Percentiles rank a stretch among this genome's conserved stretches.
These are phyloP conservation scores for Ogataea methanolica DNA, from an alignment of 805 yeast species.

Conservation along the genomic window DNA sequence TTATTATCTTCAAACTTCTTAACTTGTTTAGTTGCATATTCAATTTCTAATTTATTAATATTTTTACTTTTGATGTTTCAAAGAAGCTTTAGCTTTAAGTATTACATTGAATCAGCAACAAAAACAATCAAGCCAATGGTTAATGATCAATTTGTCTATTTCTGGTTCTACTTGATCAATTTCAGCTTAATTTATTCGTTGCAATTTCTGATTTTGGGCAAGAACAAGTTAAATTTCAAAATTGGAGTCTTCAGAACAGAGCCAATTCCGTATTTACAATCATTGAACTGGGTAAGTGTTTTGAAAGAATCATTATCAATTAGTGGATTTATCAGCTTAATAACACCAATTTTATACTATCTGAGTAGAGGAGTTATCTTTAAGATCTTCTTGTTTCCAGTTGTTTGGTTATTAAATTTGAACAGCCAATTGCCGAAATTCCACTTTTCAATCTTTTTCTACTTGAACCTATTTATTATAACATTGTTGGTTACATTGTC, in stretches of 20 bases:
- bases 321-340: slow-evolving; percentile 24
- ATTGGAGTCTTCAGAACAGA: slow-evolving; percentile 37
- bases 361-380: slow-evolving; percentile 40
- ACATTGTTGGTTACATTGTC: slow-evolving; percentile 33
- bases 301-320: slow-evolving; percentile 36
- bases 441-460: slow-evolving; percentile 29
- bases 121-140: slow-evolving; percentile 37
- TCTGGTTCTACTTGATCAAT: slow-evolving; percentile 40
- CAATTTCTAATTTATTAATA: slow-evolving; percentile 16
- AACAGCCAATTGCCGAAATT: slow-evolving; percentile 38
- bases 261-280: slow-evolving; percentile 32
- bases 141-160: slow-evolving; percentile 43
- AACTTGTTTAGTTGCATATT: slow-evolving; percentile 17
- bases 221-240: slow-evolving; percentile 47
- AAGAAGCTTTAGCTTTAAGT: slow-evolving; percentile 16
- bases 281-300: slow-evolving; percentile 24
- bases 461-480: slow-evolving; percentile 27
- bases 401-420: slow-evolving; percentile 31
- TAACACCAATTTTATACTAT: slow-evolving; percentile 37
- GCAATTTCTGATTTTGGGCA: slow-evolving; percentile 49
- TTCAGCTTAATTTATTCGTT: slow-evolving; percentile 42
- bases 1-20: slow-evolving; percentile 20
- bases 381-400: slow-evolving; percentile 29
- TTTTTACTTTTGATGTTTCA: slow-evolving; percentile 20
- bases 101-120: slow-evolving; percentile 30